Conservation (phyloP, 441 rosid species). For the Dalechampia spathulata region DNA sequence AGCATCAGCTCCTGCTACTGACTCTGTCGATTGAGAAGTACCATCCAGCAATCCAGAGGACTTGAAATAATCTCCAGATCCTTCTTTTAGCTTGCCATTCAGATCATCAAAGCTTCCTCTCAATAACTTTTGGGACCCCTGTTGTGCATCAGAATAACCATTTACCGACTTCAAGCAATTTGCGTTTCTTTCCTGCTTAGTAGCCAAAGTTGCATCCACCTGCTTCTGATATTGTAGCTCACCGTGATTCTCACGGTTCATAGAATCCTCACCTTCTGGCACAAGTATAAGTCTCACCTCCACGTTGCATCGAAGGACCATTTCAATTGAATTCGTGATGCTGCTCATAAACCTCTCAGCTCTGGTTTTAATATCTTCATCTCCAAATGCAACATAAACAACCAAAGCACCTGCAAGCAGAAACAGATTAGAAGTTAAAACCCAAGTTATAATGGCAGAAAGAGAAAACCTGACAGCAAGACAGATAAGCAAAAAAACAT, state of each 20-base stretch:
- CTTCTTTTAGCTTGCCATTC: slow-evolving; percentile 32
- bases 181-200: slow-evolving; percentile 30
- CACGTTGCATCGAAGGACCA: slow-evolving; percentile 65
- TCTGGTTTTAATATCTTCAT: slow-evolving; percentile 63
- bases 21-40: slow-evolving; percentile 21
- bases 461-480: not conserved
- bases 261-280: slow-evolving; percentile 40
- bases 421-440: slow-evolving; percentile 15
- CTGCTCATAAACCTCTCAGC: slow-evolving; percentile 95
- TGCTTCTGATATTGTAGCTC: slow-evolving; percentile 26
- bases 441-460: not conserved
- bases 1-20: slow-evolving; percentile 28
- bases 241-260: slow-evolving; percentile 21
- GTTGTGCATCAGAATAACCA: slow-evolving; percentile 31
- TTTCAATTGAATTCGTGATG: slow-evolving; percentile 86
- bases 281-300: slow-evolving; percentile 76
- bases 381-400: slow-evolving; percentile 69
- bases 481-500: not conserved
- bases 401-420: slow-evolving; percentile 65
- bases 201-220: slow-evolving; percentile 21
- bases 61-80: slow-evolving; percentile 24
- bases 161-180: slow-evolving; percentile 15
- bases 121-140: slow-evolving; percentile 30
- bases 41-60: slow-evolving; percentile 19
- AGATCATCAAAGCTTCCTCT: slow-evolving; percentile 37